Evolutionary conservation across 495 filamentous ascomycete genomes (phyloP).

Genomic region (Penicillium macrosclerotiorum): DNA sequence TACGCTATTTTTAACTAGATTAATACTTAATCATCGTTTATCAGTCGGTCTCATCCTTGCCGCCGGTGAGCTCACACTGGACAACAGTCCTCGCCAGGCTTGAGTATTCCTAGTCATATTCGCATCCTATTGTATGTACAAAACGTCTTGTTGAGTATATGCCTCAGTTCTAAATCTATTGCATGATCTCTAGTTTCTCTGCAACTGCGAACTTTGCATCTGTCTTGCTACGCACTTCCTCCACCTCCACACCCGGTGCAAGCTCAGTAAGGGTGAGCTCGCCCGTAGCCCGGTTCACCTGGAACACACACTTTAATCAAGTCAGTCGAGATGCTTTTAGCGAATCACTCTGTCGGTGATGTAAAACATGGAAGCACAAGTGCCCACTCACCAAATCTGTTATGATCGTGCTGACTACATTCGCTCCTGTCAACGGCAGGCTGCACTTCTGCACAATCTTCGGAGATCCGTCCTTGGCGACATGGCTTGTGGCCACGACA

Average conservation of each 20-base stretch:
- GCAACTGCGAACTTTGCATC: slow-evolving; percentile 75
- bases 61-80: no score
- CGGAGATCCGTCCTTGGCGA: slow-evolving; percentile 80
- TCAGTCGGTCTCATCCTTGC: no score
- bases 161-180: slow-evolving; percentile 36
- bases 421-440: slow-evolving; percentile 81
- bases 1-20: no score
- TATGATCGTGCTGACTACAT: slow-evolving; percentile 86
- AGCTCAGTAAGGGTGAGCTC: slow-evolving; percentile 81
- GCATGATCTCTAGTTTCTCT: slow-evolving; percentile 71
- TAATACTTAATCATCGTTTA: no score
- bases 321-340: background rate
- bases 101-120: no score
- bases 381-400: slow-evolving; percentile 71
- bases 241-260: slow-evolving; percentile 78
- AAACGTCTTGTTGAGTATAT: background rate
- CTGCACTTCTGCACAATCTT: slow-evolving; percentile 87
- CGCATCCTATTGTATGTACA: background rate
- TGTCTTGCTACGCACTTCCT: slow-evolving; percentile 83
- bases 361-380: background rate
- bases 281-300: slow-evolving; percentile 72
- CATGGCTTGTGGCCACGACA: slow-evolving; percentile 90
- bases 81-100: no score
- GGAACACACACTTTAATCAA: slow-evolving; percentile 64
- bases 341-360: background rate